Evolutionary conservation across 2,329 filamentous ascomycete species (phyloP).

Genomic region (Fusarium siculi): DNA sequence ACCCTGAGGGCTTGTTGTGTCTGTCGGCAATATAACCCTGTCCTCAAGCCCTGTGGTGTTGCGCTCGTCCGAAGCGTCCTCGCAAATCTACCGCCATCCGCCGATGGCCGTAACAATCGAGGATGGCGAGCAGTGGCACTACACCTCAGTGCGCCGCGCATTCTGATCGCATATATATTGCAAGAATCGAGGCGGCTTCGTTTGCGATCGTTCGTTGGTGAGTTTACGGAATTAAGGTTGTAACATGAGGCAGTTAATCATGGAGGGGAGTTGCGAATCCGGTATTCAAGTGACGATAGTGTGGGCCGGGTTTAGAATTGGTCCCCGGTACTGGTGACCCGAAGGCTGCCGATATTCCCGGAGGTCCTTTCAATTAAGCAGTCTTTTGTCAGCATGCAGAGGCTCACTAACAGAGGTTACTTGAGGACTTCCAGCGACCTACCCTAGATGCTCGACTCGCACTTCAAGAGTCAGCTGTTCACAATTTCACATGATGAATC

Average conservation of each 20-base stretch:
- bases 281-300: conserved; percentile 40
- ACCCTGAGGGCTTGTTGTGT: conserved; percentile 1
- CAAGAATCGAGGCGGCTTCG: neutral
- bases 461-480: neutral
- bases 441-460: conserved; percentile 31
- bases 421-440: conserved; percentile 13
- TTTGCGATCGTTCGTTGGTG: conserved; percentile 10
- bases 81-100: conserved; percentile 29
- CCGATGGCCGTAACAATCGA: conserved; percentile 19
- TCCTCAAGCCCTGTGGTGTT: conserved; percentile 13
- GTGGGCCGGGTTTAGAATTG: conserved; percentile 45
- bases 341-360: conserved; percentile 35
- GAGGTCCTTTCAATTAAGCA: conserved; percentile 39
- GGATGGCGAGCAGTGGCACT: conserved; percentile 29
- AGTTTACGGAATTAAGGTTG: conserved; percentile 8
- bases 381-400: conserved; percentile 7
- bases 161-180: conserved; percentile 23
- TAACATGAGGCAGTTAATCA: conserved; percentile 16
- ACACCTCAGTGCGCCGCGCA: conserved; percentile 35
- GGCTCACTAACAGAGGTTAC: conserved; percentile 27
- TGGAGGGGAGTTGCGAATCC: conserved; percentile 41
- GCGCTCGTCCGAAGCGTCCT: conserved; percentile 40
- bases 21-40: conserved; percentile 8
- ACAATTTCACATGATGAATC: neutral
- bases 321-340: conserved; percentile 34